Evolutionary conservation across 2,329 filamentous ascomycete genomes (phyloP), one percentile per base, ranked within the genome.

Genomic region (Exophiala xenobiotica): DNA sequence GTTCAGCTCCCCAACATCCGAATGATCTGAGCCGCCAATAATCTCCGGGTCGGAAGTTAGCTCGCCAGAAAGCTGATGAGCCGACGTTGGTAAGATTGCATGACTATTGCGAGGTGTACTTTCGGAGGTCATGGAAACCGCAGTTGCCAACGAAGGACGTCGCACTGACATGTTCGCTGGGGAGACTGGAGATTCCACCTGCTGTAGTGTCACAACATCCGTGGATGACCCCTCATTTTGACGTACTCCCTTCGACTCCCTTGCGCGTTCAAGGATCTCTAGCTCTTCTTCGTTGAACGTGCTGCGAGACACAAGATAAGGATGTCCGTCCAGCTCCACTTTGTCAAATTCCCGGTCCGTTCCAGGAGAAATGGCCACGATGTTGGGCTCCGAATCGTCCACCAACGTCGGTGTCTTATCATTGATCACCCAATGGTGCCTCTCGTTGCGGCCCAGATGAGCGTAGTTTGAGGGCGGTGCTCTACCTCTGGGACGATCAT

Each of bases 31-130:
- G 18, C n/a, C 26, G 31, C 20, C 19, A 24, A 8, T 29, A 6
- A 41, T n/a, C 29, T 39, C 49, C 26, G 33, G 16, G 8, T 35
- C 31, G 18, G 31, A 35, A 14, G 31, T 14, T 8, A 35, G 12
- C 31, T 14, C 31, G 7, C 31, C 31, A 19, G 7, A 23, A 14
- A 20, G 38, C 14, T 12, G 31, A 37, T 29, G 44, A 23, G 40
- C 31, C 16, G 51, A 33, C 8, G 45, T 35, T 5, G 51, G 37
- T n/a, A 59, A 33, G 3, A 49, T 16, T 11, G 51, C 40, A 35
- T 52, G 53, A 27, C 59, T 61, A 31, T 54, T 58, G n/a, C 56
- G 51, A 38, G 58, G 57, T 14, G 59, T 60, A 27, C 51, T 57
- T 23, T 60, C 54, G 19, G 59, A 59, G 5, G 41, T 49, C 3